Percentiles rank a stretch among this genome's conserved stretches.
Conservation (phyloP, 495 filamentous ascomycete species). For the Penicillium paradoxum region DNA sequence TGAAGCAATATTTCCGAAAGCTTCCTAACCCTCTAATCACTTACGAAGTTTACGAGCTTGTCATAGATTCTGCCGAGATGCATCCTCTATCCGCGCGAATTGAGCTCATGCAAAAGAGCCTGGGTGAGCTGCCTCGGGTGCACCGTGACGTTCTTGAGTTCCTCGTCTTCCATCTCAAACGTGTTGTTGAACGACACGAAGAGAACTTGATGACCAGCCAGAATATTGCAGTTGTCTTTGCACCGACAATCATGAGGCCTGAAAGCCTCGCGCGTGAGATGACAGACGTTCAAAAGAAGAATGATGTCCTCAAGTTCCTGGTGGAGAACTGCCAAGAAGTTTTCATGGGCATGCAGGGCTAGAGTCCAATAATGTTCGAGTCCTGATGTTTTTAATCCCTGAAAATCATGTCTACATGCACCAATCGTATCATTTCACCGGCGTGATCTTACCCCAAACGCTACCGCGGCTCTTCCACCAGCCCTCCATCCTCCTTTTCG, state of each 20-base stretch:
- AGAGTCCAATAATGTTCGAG: neutral
- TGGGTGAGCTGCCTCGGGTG: conserved; percentile 70
- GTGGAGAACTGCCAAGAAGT: conserved; percentile 80
- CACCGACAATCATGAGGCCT: conserved; percentile 94
- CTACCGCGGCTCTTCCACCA: neutral
- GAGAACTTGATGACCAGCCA: conserved; percentile 93
- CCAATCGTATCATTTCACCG: conserved; percentile 38
- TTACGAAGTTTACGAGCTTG: conserved; percentile 82
- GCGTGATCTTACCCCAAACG: conserved; percentile 3
- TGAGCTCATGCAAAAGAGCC: conserved; percentile 59
- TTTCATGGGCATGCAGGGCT: conserved; percentile 52
- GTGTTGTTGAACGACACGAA: conserved; percentile 74
- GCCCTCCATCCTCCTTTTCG: neutral
- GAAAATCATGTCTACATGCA: neutral
- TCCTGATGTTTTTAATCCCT: neutral
- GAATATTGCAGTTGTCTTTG: conserved; percentile 96
- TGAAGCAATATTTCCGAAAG: conserved; percentile 98
- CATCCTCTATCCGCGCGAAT: conserved; percentile 47
- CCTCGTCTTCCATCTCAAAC: conserved; percentile 86
- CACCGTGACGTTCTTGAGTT: conserved; percentile 91
- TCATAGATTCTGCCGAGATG: conserved; percentile 65
- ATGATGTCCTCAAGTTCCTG: conserved; percentile 80
- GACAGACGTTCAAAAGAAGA: conserved; percentile 92
- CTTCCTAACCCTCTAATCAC: conserved; percentile 88
- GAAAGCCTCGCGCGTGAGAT: conserved; percentile 85